These are phyloP conservation scores for Plasmopara muralis DNA, from an alignment of 352 stramenopile genomes.

Conservation along the genomic window DNA sequence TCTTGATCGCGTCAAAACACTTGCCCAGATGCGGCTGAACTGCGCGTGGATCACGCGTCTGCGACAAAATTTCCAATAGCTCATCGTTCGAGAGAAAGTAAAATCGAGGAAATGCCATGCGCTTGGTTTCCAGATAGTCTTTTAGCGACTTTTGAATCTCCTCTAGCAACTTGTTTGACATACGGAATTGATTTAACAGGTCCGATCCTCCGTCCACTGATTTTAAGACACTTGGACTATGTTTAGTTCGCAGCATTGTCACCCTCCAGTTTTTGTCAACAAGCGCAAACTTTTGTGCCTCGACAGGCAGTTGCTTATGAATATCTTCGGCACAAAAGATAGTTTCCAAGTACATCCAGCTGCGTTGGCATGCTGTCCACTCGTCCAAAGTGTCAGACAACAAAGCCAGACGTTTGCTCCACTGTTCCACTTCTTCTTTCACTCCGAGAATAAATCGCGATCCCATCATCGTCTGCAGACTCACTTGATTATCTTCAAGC, in stretches of 20 bases:
- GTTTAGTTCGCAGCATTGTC: constrained; percentile 74
- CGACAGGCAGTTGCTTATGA: constrained; percentile 80
- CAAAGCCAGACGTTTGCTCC: constrained; percentile 83
- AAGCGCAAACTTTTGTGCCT: constrained; percentile 79
- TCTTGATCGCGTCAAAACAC: constrained; percentile 92
- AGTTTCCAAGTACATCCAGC: constrained; percentile 88
- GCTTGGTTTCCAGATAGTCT: constrained; percentile 90
- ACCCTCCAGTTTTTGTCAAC: constrained; percentile 85
- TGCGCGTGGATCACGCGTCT: constrained; percentile 84
- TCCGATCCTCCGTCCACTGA: constrained; percentile 67
- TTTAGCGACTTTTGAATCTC: constrained; percentile 90
- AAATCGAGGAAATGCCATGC: constrained; percentile 88
- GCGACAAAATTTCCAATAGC: constrained; percentile 86
- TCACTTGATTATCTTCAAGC: constrained; percentile 89
- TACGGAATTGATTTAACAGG: constrained; percentile 76
- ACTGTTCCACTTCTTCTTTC: constrained; percentile 86
- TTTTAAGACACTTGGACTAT: constrained; percentile 67
- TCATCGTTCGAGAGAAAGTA: constrained; percentile 93
- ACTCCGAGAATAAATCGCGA: constrained; percentile 88
- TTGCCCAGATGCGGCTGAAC: constrained; percentile 89
- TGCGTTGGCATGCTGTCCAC: constrained; percentile 78
- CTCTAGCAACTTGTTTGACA: constrained; percentile 82
- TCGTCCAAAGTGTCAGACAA: constrained; percentile 81
- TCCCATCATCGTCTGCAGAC: constrained; percentile 90
- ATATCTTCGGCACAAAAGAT: constrained; percentile 88